Evolutionary conservation across 768 basidiomycete genomes (phyloP), one percentile per base, ranked within the genome.

Genomic region (Lanmaoa rubissima): DNA sequence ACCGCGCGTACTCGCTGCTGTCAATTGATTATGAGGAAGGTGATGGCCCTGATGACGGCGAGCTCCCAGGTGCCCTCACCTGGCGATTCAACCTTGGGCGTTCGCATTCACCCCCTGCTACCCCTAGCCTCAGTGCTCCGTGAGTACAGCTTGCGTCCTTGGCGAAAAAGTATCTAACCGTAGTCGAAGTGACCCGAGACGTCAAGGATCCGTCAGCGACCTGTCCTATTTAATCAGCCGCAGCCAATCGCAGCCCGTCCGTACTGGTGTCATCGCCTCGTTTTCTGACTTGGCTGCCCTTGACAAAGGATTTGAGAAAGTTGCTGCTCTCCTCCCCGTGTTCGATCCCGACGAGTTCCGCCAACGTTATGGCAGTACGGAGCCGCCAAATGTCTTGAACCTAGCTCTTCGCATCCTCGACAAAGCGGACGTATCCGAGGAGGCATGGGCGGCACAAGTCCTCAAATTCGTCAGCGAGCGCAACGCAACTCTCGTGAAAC

Each of bases 21-120:
- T 92, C 92, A 34, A 81, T 99, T 56, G 96, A 98, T 70, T 94
- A 96, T 69, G 94, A 98, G 67, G 92, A 94, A 69, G 96, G 93
- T 5, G 91, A 95, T 66, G 82, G 84, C 19, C 68, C 83, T 19
- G 93, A 93, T 63, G 91, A 92, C 58, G 91, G 88, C 32, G 92
- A 94, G 58, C 81, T 83, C 4, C 88, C 91, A 13, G 81, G 82
- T 59, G 83, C 90, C 48, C 80, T 96, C 26, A 92, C 87, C 6
- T 98, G 97, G 97, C 83, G 92, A 40, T 99, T 99, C 84, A 95
- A 94, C 71, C 81, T 98, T 43, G 91, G 93, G 44, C 88, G 87
- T 68, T 87, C 90, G 1, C 89, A 90, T 69, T 90, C 90, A 17
- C 89, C 90, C 34, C 92, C 92, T 1, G 80, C 89, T 5, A 95